These are phyloP conservation scores for Garcia nutans DNA, from an alignment of 345 rosid species.

Conservation along the genomic window DNA sequence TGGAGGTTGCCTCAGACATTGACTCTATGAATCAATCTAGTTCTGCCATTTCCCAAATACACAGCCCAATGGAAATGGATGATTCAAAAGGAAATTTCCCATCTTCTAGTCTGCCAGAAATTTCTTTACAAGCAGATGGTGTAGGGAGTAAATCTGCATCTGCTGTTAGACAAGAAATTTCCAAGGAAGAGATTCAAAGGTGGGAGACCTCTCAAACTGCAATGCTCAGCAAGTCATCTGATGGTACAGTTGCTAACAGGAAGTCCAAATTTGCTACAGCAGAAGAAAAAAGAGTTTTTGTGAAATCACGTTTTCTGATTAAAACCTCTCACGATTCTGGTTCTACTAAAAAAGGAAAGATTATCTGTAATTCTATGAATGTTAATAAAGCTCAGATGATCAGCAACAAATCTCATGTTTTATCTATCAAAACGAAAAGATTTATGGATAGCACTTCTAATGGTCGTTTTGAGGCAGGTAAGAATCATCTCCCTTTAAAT, in stretches of 20 bases:
- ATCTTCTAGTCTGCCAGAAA: constrained; percentile 37
- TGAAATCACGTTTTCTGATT: constrained; percentile 53
- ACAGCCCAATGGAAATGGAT: constrained; percentile 32
- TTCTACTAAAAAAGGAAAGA: constrained; percentile 59
- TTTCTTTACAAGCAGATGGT: constrained; percentile 28
- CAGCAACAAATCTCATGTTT: constrained; percentile 50
- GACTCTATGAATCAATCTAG: constrained; percentile 33
- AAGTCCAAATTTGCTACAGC: constrained; percentile 40
- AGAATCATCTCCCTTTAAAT: constrained; percentile 14
- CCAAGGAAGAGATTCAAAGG: constrained; percentile 35
- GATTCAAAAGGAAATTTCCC: constrained; percentile 29
- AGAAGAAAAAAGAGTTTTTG: constrained; percentile 48
- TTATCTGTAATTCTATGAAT: constrained; percentile 31
- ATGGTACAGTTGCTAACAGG: constrained; percentile 34
- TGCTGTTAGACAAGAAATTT: constrained; percentile 39
- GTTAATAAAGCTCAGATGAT: constrained; percentile 51
- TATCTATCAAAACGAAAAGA: constrained; percentile 55
- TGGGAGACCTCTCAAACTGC: constrained; percentile 30
- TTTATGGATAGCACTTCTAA: constrained; percentile 53
- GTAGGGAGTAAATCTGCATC: constrained; percentile 24
- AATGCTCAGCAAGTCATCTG: constrained; percentile 39
- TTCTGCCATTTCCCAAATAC: constrained; percentile 31
- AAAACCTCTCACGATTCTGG: constrained; percentile 55
- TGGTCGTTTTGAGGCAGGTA: constrained; percentile 87
- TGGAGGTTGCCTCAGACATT: constrained; percentile 26